Percentiles rank a stretch among this genome's conserved stretches.
These are phyloP conservation scores for Xerophyta viscosa DNA, from an alignment of 106 monocot genomes.

Conservation along the genomic window DNA sequence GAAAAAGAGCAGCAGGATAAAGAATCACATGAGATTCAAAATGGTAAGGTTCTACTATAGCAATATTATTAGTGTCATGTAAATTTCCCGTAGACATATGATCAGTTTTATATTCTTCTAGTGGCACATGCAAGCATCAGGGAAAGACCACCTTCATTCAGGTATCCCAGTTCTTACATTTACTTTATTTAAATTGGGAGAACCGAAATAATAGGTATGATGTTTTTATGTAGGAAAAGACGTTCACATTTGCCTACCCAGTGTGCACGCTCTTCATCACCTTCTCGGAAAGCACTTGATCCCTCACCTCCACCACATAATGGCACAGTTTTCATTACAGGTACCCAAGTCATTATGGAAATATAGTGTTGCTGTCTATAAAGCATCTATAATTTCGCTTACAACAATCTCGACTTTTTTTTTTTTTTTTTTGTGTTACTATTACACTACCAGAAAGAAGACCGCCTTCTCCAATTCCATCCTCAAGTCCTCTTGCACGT, in stretches of 20 bases:
- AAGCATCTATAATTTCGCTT: background rate
- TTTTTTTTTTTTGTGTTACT: background rate
- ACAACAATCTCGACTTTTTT: background rate
- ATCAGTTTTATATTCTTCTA: conserved; percentile 23
- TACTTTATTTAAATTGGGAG: no score
- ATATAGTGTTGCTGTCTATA: background rate
- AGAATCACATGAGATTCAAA: no score
- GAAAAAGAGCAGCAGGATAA: no score
- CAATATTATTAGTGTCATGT: no score
- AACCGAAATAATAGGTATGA: background rate
- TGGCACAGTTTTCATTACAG: conserved; percentile 13
- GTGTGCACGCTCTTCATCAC: conserved; percentile 49
- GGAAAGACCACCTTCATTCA: conserved; percentile 54
- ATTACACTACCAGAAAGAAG: conserved; percentile 37
- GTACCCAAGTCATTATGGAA: conserved; percentile 6
- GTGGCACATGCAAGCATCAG: conserved; percentile 25
- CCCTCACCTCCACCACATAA: conserved; percentile 36
- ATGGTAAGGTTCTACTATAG: no score
- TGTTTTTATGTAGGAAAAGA: conserved; percentile 28
- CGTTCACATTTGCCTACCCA: conserved; percentile 27
- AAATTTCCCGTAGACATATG: no score
- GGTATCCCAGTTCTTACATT: conserved; percentile 16
- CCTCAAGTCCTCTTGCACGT: conserved; percentile 23
- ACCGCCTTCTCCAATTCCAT: conserved; percentile 40
- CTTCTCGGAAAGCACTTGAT: conserved; percentile 26